Base-by-base conservation (phyloP, 495 filamentous ascomycete genomes). In the Sordaria brevicollis region DNA sequence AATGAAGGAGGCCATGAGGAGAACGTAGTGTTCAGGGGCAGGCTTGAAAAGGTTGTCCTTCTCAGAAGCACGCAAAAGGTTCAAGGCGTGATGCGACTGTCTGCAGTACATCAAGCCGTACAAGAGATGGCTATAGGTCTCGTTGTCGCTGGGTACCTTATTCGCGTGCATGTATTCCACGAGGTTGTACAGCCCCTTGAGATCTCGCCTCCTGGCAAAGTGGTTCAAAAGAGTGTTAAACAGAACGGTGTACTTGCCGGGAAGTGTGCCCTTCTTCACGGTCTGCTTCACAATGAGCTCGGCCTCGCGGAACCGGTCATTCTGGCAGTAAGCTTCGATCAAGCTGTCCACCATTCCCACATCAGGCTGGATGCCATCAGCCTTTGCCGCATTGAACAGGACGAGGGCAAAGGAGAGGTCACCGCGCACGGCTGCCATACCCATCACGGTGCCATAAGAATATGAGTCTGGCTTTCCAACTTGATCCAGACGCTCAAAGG, bases 201-300 rank as follows among this genome's bases (percentile, higher is more conserved):
- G 74, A 71, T 95, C 88, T 70, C 89, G 82, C 5, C 86, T 83
- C 68, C 86, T 81, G 19, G 91, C 92, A 75, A 92, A 83, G 35
- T 89, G 86, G 68, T 83, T 82, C 4, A 97, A 79, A 19, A 97
- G 79, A 21, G 85, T 81, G 75, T 97, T 97, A 91, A 92, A 97
- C 80, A 94, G 88, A 65, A 81, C 77, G 17, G 89, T 88, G 33
- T 69, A 71, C 57, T 73, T 38, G 82, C 81, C 43, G 80, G 82
- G 69, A 31, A 80, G 72, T 38, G 84, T 76, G 0, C 75, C 71
- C 35, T 82, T 83, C 43, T 77, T 82, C 65, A 74, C 78, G 33
- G 79, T 78, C 69, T 70, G 73, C 68, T 72, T 25, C 34, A 86
- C 83, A n/a, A 93, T 74, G 31, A 78, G 74, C 77, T 93, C 89